A percentile compares a stretch with the other conserved stretches of the same genome.
These are phyloP conservation scores for Lactuca saligna DNA, from an alignment of 129 eudicot species.

Conservation along the genomic window DNA sequence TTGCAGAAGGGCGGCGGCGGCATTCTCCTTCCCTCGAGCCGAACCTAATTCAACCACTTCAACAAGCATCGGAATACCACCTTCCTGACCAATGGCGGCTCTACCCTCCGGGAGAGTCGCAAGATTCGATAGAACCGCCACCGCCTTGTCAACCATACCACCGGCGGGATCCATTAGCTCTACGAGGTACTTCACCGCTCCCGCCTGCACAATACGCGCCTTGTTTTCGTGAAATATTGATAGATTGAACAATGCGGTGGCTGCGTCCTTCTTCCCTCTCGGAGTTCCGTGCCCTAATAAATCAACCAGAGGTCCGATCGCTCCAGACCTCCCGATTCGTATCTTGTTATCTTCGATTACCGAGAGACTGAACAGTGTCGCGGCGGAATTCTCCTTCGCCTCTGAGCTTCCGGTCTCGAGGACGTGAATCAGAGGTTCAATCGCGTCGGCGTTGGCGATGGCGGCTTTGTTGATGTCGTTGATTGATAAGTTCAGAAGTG, in stretches of 20 bases:
- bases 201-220: constrained; percentile 74
- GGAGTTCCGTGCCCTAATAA: constrained; percentile 80
- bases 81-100: constrained; percentile 69
- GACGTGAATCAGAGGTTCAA: constrained; percentile 82
- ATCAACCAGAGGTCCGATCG: constrained; percentile 84
- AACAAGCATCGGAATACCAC: constrained; percentile 80
- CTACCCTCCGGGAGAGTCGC: constrained; percentile 84
- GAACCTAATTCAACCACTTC: constrained; percentile 94
- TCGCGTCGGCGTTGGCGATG: constrained; percentile 73
- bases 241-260: constrained; percentile 83
- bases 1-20: constrained; percentile 90
- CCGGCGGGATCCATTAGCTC: constrained; percentile 95
- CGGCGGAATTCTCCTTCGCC: constrained; percentile 90
- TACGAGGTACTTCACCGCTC: constrained; percentile 80
- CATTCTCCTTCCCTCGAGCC: constrained; percentile 92
- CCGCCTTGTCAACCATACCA: constrained; percentile 96
- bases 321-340: constrained; percentile 80
- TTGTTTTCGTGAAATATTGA: constrained; percentile 80
- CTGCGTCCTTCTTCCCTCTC: constrained; percentile 91
- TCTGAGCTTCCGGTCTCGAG: constrained; percentile 76
- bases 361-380: constrained; percentile 89
- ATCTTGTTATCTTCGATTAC: constrained; percentile 73
- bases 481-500: constrained; percentile 84
- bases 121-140: constrained; percentile 86
- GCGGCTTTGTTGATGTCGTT: constrained; percentile 77